These are phyloP conservation scores for Acacia acuminata DNA, from an alignment of 306 rosid genomes.

Conservation along the genomic window DNA sequence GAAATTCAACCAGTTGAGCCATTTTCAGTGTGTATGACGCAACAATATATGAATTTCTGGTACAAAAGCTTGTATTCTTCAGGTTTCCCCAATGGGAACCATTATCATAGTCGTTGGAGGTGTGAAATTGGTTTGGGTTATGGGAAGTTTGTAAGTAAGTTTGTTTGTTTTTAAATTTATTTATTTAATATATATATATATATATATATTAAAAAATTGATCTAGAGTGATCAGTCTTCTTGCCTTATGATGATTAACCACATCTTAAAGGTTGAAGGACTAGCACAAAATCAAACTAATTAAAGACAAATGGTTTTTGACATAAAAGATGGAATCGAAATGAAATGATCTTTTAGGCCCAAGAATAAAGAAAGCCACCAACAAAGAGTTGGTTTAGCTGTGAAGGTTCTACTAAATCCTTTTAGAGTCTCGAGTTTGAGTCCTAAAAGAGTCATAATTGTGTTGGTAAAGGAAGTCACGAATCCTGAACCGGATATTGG, in stretches of 20 bases:
- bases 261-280: too few relatives aligned
- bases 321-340: neutral
- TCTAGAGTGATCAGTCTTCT: neutral
- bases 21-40: neutral
- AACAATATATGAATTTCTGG: neutral
- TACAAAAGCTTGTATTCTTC: constrained; percentile 10
- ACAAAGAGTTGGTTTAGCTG: too few relatives aligned
- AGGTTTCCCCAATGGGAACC: constrained; percentile 4
- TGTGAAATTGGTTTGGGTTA: neutral
- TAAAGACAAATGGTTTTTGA: neutral
- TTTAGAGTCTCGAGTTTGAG: too few relatives aligned
- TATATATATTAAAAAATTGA: too few relatives aligned
- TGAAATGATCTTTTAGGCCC: neutral
- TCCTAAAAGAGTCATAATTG: too few relatives aligned
- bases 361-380: too few relatives aligned
- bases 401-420: fast-evolving
- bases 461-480: too few relatives aligned
- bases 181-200: too few relatives aligned
- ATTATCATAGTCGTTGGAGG: constrained; percentile 4
- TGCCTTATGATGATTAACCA: neutral
- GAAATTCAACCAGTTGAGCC: constrained; percentile 34
- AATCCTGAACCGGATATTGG: too few relatives aligned
- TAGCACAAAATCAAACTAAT: neutral
- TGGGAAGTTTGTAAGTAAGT: neutral
- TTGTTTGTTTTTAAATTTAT: too few relatives aligned